phyloP scores from a whole-genome alignment of 371 early-diverging fungal species.

The Mucor plumbeus region DNA sequence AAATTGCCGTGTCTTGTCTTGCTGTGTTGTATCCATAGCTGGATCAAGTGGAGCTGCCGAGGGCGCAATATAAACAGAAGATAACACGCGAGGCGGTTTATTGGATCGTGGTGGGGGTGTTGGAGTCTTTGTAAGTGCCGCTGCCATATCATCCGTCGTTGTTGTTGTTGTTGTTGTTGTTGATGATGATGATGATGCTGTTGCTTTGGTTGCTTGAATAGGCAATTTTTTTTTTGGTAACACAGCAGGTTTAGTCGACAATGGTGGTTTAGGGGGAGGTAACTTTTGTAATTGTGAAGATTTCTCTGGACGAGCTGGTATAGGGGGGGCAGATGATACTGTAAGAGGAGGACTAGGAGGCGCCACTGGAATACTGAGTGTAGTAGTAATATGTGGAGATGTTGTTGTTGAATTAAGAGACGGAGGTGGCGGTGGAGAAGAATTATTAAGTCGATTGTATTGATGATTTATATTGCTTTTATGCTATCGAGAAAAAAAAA shows the following conservation, averaged over 20 bases:
- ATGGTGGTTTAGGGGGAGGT: conserved; percentile 45
- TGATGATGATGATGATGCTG: too few relatives aligned
- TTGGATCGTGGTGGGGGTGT: conserved; percentile 31
- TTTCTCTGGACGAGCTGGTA: conserved; percentile 34
- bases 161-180: neutral
- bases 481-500: neutral
- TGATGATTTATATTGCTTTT: conserved; percentile 1
- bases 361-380: neutral
- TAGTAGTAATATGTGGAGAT: neutral
- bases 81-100: conserved; percentile 5
- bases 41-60: conserved; percentile 46
- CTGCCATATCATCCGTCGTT: conserved; percentile 8
- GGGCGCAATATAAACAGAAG: conserved; percentile 34
- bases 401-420: neutral
- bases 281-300: conserved; percentile 24
- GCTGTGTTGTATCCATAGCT: conserved; percentile 37
- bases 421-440: conserved; percentile 20
- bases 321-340: conserved; percentile 33
- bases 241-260: conserved; percentile 32
- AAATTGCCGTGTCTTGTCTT: conserved; percentile 22
- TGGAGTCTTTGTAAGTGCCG: conserved; percentile 14
- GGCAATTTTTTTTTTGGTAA: neutral
- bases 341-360: neutral
- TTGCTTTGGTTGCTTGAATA: neutral
- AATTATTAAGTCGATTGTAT: neutral